Evolutionary conservation across 2,329 filamentous ascomycete species (phyloP).

Genomic region (Aspergillus brunneoviolaceus): DNA sequence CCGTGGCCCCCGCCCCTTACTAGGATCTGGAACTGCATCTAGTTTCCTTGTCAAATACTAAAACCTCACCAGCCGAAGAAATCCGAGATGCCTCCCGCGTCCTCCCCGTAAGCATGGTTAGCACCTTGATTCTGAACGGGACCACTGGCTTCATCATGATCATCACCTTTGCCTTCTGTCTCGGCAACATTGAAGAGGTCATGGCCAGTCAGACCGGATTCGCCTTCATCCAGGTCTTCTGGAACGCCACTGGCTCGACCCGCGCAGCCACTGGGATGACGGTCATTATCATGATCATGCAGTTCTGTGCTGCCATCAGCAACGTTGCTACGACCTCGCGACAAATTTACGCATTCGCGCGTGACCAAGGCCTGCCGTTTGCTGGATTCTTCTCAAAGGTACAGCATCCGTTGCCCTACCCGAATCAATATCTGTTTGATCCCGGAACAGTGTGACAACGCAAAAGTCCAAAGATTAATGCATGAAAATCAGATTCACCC

Average conservation of each 20-base stretch:
- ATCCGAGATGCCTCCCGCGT: conserved; percentile 49
- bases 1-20: too few species aligned
- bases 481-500: conserved; percentile 27
- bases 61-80: conserved; percentile 47
- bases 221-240: conserved; percentile 47
- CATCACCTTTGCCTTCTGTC: conserved; percentile 46
- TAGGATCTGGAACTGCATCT: background rate
- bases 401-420: background rate
- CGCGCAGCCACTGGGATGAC: conserved; percentile 48
- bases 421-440: background rate
- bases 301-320: conserved; percentile 39
- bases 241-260: conserved; percentile 17
- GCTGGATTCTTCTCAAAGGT: conserved; percentile 20
- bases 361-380: conserved; percentile 42
- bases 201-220: conserved; percentile 46
- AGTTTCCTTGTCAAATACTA: background rate
- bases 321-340: conserved; percentile 35
- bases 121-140: conserved; percentile 50
- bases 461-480: background rate
- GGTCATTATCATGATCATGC: conserved; percentile 38
- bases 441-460: too few species aligned
- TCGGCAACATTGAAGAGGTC: conserved; percentile 41
- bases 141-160: conserved; percentile 48
- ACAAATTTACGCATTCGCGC: conserved; percentile 46
- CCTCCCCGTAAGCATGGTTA: conserved; percentile 51